Conservation (phyloP, 371 early-diverging fungal species). For the Phascolomyces articulosus region DNA sequence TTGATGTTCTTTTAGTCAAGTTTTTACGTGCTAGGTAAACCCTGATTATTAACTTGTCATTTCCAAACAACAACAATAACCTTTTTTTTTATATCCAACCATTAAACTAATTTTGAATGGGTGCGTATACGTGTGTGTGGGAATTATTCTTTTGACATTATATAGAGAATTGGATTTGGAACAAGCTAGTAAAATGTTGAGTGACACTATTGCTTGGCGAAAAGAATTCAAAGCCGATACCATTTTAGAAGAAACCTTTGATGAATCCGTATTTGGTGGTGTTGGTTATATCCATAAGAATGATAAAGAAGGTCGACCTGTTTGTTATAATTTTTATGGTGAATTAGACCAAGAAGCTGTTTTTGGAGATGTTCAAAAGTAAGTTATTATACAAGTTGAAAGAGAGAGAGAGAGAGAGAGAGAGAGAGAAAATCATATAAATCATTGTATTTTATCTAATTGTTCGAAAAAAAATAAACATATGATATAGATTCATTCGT, state of each 20-base stretch:
- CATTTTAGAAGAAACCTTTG: slow-evolving; percentile 55
- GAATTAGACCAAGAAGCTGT: slow-evolving; percentile 55
- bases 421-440: too few species aligned
- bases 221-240: slow-evolving; percentile 51
- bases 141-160: too few species aligned
- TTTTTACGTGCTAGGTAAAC: slow-evolving; percentile 59
- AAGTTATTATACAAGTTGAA: slow-evolving; percentile 1
- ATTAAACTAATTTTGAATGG: too few species aligned
- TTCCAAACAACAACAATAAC: too few species aligned
- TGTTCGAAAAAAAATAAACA: too few species aligned
- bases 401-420: too few species aligned
- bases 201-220: slow-evolving; percentile 56
- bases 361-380: slow-evolving; percentile 56
- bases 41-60: neutral
- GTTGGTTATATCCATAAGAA: slow-evolving; percentile 54
- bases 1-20: slow-evolving; percentile 60
- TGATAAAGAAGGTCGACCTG: slow-evolving; percentile 57
- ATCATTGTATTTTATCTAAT: too few species aligned
- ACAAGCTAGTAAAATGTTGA: slow-evolving; percentile 53
- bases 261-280: slow-evolving; percentile 43
- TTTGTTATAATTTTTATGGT: slow-evolving; percentile 68
- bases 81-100: too few species aligned
- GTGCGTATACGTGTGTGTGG: too few species aligned
- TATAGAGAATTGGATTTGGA: slow-evolving; percentile 38
- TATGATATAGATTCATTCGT: slow-evolving; percentile 61